A percentile compares a stretch with the other conserved stretches of the same genome.
Evolutionary conservation across 257 asterid genomes (phyloP).

Genomic region (Coffea eugenioides): DNA sequence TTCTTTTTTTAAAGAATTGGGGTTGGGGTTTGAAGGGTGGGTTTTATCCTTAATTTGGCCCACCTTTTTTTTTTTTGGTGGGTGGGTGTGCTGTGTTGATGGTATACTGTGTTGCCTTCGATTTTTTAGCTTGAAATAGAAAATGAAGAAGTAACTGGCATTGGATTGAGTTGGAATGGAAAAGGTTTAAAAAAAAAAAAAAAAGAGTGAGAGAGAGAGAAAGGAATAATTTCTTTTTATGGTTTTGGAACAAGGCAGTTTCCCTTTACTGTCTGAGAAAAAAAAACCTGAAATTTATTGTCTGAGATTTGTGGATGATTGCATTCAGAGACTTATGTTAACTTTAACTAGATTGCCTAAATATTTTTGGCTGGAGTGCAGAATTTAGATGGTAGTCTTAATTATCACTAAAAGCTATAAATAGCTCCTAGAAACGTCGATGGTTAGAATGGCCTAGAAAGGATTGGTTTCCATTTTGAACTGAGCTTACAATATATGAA

Average conservation of each 20-base stretch:
- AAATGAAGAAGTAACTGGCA: neutral
- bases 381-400: neutral
- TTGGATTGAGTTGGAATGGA: neutral
- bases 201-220: too few relatives aligned
- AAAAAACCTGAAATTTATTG: neutral
- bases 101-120: neutral
- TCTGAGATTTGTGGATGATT: neutral
- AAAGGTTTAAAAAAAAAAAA: too few relatives aligned
- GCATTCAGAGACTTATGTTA: neutral
- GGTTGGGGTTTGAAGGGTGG: too few relatives aligned
- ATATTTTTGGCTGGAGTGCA: neutral
- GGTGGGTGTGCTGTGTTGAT: too few relatives aligned
- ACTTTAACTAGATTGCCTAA: neutral
- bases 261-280: neutral
- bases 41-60: too few relatives aligned
- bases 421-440: too few relatives aligned
- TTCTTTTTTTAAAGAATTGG: too few relatives aligned
- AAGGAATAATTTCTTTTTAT: neutral
- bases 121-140: neutral
- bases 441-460: neutral
- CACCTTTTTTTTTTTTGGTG: too few relatives aligned
- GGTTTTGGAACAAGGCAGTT: neutral
- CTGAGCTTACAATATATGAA: neutral
- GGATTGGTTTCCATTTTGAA: neutral
- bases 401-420: neutral